Evolutionary conservation across 148 eudicot genomes (phyloP).

Genomic region (Vaccinium myrtillus): DNA sequence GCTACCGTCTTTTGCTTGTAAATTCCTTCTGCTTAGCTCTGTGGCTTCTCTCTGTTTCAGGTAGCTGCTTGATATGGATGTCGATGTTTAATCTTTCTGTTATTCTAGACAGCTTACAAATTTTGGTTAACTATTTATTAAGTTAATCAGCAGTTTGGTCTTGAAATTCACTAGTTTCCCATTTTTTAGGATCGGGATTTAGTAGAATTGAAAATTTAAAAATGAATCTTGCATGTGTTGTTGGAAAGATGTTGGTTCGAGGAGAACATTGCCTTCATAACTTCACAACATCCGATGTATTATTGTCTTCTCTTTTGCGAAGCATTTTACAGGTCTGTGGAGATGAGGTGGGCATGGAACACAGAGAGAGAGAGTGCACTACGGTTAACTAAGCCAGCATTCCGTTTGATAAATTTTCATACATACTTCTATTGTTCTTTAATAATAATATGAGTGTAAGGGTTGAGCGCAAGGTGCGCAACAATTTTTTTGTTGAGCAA

Average conservation of each 20-base stretch:
- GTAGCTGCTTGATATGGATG: not conserved
- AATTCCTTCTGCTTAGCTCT: not conserved
- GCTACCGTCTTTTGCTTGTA: not conserved
- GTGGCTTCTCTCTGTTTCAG: not conserved
- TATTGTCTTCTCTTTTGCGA: not conserved
- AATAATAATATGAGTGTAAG: too few species aligned
- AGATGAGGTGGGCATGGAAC: not conserved
- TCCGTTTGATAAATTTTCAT: not conserved
- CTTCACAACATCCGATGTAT: not conserved
- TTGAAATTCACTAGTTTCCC: not conserved
- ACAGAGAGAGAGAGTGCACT: not conserved
- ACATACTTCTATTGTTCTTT: not conserved
- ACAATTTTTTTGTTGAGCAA: too few species aligned
- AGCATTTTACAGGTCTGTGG: not conserved
- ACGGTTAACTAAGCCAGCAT: not conserved
- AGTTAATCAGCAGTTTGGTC: not conserved
- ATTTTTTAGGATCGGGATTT: not conserved
- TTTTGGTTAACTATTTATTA: not conserved
- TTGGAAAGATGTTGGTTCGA: not conserved
- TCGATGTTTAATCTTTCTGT: not conserved
- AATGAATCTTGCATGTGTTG: not conserved
- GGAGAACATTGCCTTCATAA: too few species aligned
- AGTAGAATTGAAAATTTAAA: not conserved
- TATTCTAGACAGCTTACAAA: not conserved
- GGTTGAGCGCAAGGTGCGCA: too few species aligned